These are phyloP conservation scores for Ustilago lituana DNA, from an alignment of 1,284 basidiomycete genomes.

Conservation along the genomic window DNA sequence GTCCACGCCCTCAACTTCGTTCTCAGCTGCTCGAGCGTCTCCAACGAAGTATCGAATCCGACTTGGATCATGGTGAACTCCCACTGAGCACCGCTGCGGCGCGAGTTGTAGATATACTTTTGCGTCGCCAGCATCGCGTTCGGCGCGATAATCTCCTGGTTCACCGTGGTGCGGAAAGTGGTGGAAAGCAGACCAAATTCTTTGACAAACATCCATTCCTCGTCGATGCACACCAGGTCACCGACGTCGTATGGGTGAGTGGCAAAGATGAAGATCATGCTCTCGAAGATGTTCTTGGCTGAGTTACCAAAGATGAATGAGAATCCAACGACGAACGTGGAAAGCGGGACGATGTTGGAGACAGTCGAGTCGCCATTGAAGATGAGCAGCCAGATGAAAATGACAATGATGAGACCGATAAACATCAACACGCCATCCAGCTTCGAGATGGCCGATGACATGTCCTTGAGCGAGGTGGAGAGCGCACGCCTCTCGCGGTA, in stretches of 20 bases:
- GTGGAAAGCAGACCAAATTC: slow-evolving; percentile 82
- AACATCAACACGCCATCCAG: slow-evolving; percentile 71
- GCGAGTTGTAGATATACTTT: slow-evolving; percentile 77
- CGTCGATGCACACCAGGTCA: slow-evolving; percentile 66
- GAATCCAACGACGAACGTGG: slow-evolving; percentile 74
- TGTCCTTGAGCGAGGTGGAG: slow-evolving; percentile 73
- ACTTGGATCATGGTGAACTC: slow-evolving; percentile 73
- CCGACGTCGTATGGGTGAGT: slow-evolving; percentile 67
- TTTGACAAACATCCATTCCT: slow-evolving; percentile 66
- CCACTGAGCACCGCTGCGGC: slow-evolving; percentile 72
- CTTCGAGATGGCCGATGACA: slow-evolving; percentile 60
- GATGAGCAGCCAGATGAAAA: slow-evolving; percentile 81
- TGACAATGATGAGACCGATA: slow-evolving; percentile 73
- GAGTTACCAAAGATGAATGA: slow-evolving; percentile 76
- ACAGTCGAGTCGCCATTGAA: slow-evolving; percentile 78
- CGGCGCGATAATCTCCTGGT: slow-evolving; percentile 80
- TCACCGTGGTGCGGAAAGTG: slow-evolving; percentile 80
- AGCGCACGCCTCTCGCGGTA: slow-evolving; percentile 81
- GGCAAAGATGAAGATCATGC: slow-evolving; percentile 77
- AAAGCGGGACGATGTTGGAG: slow-evolving; percentile 81
- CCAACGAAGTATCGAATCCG: slow-evolving; percentile 65
- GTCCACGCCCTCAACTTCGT: slow-evolving; percentile 74
- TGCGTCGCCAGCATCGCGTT: slow-evolving; percentile 78
- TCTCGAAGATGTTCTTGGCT: slow-evolving; percentile 80
- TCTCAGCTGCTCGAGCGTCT: slow-evolving; percentile 75